Conservation (phyloP, 2,329 filamentous ascomycete species). For the Sarocladiaceae sp. region DNA sequence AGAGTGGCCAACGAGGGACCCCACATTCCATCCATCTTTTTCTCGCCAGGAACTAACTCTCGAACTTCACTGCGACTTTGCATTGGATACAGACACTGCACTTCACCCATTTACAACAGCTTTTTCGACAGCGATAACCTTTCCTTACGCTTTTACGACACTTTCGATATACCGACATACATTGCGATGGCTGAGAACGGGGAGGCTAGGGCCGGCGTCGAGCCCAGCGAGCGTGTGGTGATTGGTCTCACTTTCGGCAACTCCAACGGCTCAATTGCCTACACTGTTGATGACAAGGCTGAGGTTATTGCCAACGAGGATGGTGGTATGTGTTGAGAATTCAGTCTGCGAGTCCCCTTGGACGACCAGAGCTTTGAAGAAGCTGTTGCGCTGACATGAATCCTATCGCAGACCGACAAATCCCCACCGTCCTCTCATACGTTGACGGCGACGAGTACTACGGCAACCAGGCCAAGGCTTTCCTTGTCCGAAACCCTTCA, state of each 20-base stretch:
- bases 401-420: constrained; percentile 74
- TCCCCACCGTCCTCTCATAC: constrained; percentile 91
- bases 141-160: neutral
- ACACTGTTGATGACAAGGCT: constrained; percentile 87
- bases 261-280: constrained; percentile 96
- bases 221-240: constrained; percentile 60
- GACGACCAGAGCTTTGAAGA: neutral
- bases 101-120: neutral
- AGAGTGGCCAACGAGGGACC: neutral
- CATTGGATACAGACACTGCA: too few species aligned
- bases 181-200: constrained; percentile 43
- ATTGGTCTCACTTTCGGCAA: constrained; percentile 99
- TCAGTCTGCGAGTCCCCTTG: neutral
- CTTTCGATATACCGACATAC: constrained; percentile 4
- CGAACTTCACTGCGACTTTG: constrained; percentile 3
- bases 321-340: constrained; percentile 60
- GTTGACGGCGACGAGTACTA: constrained; percentile 96
- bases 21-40: constrained; percentile 5
- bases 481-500: constrained; percentile 84
- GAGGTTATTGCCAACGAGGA: constrained; percentile 99
- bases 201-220: constrained; percentile 37
- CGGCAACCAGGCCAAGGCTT: constrained; percentile 89
- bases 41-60: neutral
- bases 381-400: neutral
- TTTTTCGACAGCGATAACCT: neutral